phyloP scores from a whole-genome alignment of 352 stramenopile genomes.

The Phytopythium mirpurense region DNA sequence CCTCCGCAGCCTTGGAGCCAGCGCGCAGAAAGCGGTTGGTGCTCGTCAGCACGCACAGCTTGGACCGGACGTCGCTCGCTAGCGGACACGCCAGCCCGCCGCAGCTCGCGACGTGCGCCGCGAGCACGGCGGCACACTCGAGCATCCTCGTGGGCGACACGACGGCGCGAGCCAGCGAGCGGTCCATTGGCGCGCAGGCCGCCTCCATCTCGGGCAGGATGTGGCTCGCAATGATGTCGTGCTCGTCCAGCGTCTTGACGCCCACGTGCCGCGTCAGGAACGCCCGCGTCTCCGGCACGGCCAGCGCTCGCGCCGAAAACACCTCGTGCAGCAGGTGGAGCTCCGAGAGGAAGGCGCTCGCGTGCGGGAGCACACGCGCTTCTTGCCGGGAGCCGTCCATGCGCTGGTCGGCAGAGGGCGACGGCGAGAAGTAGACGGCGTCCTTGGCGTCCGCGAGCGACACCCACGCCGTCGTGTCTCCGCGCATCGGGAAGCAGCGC shows the following conservation, averaged over 20 bases:
- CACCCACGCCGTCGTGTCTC: constrained; percentile 21
- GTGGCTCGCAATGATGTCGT: constrained; percentile 65
- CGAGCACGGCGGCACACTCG: constrained; percentile 30
- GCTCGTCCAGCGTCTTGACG: constrained; percentile 58
- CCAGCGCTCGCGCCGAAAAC: constrained; percentile 26
- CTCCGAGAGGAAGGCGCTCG: constrained; percentile 11
- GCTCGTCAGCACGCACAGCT: constrained; percentile 26
- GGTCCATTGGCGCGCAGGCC: neutral
- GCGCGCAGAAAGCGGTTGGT: constrained; percentile 10
- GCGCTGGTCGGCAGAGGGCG: neutral
- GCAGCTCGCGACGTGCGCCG: constrained; percentile 26
- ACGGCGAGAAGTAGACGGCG: constrained; percentile 18
- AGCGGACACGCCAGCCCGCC: constrained; percentile 19
- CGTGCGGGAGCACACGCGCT: neutral
- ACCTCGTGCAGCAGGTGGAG: constrained; percentile 33
- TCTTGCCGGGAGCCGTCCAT: neutral
- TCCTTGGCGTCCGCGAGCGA: constrained; percentile 40
- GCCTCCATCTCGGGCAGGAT: constrained; percentile 41
- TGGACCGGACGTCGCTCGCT: constrained; percentile 17
- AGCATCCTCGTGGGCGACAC: constrained; percentile 8
- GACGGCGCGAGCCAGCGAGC: neutral
- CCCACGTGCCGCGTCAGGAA: constrained; percentile 56
- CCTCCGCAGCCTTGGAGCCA: neutral
- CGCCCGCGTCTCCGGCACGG: constrained; percentile 20
- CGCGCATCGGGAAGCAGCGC: constrained; percentile 62